A percentile compares a stretch with the other conserved stretches of the same genome.
These are phyloP conservation scores for Dendrocalamus sinicus DNA, from an alignment of 176 grass and related monocot species.

Conservation along the genomic window DNA sequence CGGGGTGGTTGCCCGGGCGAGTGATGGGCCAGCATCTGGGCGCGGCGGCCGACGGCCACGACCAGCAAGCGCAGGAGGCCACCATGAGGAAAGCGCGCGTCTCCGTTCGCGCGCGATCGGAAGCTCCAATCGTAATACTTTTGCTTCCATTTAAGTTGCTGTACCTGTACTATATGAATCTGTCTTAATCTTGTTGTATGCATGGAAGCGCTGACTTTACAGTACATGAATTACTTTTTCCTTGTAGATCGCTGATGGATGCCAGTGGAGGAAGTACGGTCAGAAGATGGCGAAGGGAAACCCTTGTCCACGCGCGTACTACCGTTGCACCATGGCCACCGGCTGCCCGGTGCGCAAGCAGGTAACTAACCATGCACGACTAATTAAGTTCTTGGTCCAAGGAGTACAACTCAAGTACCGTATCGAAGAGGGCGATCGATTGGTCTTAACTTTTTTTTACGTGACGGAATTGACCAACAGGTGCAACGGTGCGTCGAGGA, in stretches of 20 bases:
- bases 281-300: constrained; percentile 99
- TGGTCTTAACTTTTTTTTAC: constrained; percentile 44
- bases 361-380: constrained; percentile 49
- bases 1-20: constrained; percentile 27
- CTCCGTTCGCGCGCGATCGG: constrained; percentile 89
- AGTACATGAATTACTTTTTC: background rate
- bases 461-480: constrained; percentile 46
- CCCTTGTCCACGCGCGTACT: constrained; percentile 95
- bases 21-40: constrained; percentile 36
- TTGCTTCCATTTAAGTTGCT: background rate
- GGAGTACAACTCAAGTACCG: background rate
- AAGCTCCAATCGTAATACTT: constrained; percentile 74
- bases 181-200: background rate
- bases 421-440: background rate
- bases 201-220: background rate
- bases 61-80: constrained; percentile 60
- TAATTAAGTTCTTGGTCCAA: constrained; percentile 21
- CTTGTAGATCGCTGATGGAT: constrained; percentile 86
- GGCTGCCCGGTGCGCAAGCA: constrained; percentile 94
- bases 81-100: constrained; percentile 95
- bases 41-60: constrained; percentile 25
- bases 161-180: background rate
- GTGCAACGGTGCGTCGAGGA: constrained; percentile 95
- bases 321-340: constrained; percentile 95
- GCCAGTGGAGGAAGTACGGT: constrained; percentile 98